Base-by-base conservation (phyloP, 805 yeast genomes). In the Lipomyces spencermartinsiae region DNA sequence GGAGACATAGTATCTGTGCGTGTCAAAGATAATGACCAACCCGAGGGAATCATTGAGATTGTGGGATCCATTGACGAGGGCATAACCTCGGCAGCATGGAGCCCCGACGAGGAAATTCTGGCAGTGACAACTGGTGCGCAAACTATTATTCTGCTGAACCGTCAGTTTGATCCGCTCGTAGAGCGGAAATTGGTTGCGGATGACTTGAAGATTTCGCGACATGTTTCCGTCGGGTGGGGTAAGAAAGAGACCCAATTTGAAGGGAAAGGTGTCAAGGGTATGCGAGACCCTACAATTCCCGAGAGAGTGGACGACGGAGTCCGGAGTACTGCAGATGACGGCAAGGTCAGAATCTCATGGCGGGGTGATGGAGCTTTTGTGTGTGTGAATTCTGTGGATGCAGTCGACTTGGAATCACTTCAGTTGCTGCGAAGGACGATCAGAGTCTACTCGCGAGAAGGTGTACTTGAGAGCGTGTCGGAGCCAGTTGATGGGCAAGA, bases 191-290 rank as follows among this genome's bases (percentile, higher is more conserved):
- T 93, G 68, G 78, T 83, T 58, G 80, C 85, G 0, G 84, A 83
- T 8, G 99, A 95, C 76, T 82, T 93, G 59, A 79, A 86, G 61
- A 81, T 83, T 39, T 88, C 93, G 1, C 89, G 88, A 72, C 97
- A 95, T 76, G 97, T 95, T 49, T 89, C 94, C 34, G 97, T 95
- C 56, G 99, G 99, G 33, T 95, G 99, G 99, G 99, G 99, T 76
- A 91, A 90, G 70, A 89, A 89, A 73, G 98, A 94, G 78, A 95
- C 99, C 0, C 99, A 95, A 80, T 95, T 95, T 78, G 88, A 90
- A 78, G 99, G 99, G 62, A 89, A 86, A 75, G 99, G 99, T 71
- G 95, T 91, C 37, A 89, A 89, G 74, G 76, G 86, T 68, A 96
- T 90, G 79, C 83, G 85, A 6, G 99, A 95, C 78, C 99, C 98